Evolutionary conservation across 2,329 filamentous ascomycete species (phyloP).

Genomic region (Paraconiothyrium sp.): DNA sequence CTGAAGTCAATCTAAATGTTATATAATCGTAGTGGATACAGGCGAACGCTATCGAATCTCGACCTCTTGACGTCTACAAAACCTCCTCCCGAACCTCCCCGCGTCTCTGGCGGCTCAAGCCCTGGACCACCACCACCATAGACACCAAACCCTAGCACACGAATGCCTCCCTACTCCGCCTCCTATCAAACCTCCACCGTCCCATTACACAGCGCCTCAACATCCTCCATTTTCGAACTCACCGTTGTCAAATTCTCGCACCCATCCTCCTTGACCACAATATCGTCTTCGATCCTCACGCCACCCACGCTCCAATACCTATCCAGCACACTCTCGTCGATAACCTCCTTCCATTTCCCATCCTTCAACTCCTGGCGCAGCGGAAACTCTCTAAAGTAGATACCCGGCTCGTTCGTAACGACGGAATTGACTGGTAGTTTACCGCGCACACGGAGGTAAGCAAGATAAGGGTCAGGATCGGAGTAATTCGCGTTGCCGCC

Average conservation of each 20-base stretch:
- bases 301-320: conserved; percentile 84
- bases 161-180: neutral
- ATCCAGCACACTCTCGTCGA: conserved; percentile 64
- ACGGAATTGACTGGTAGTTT: conserved; percentile 80
- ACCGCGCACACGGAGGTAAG: conserved; percentile 83
- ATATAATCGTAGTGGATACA: no score
- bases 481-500: conserved; percentile 60
- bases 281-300: conserved; percentile 76
- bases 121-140: no score
- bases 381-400: conserved; percentile 66
- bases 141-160: no score
- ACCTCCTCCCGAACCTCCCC: no score
- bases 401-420: conserved; percentile 93
- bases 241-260: conserved; percentile 85
- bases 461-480: conserved; percentile 85
- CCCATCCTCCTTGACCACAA: conserved; percentile 80
- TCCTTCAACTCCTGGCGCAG: neutral
- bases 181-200: neutral
- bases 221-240: conserved; percentile 75
- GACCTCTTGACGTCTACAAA: no score
- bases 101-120: no score
- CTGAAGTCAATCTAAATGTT: no score
- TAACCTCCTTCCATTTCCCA: neutral
- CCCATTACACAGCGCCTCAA: conserved; percentile 43
- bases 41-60: no score